Base-by-base conservation (phyloP, 768 basidiomycete species). In the Trametes elegans region DNA sequence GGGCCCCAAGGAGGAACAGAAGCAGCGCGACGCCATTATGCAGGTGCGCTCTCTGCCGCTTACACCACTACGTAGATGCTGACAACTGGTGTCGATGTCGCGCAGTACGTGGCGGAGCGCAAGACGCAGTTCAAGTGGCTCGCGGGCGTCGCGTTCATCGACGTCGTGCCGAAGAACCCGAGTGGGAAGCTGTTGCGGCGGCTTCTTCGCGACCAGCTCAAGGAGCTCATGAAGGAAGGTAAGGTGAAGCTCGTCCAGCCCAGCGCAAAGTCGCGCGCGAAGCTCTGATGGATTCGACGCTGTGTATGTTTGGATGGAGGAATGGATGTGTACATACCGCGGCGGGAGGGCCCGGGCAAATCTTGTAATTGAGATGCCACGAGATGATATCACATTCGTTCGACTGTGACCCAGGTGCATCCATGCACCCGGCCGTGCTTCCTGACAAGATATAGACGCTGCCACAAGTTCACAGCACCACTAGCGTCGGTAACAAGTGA, bases 21-120 rank as follows among this genome's bases (percentile, higher is more conserved):
- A 68, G 42, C 64, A 82, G n/a, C 80, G 80, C 64, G 65, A 61
- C 11, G 67, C 63, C 8, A 74, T 90, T 29, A 70, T 70, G 39
- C 84, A 87, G 79, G 89, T 87, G 3, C 27, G 53, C 44, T 8
- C 42, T n/a, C 14, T 6, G 5, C 34, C 10, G 27, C 24, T 14
- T 34, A 24, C 39, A 23, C 18, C 26, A 9, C 13, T 45, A 39
- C 18, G 38, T 21, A 10, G 11, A 3, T 41, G 10, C 21, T 28
- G 19, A 8, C 29, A 1, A 0, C 5, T 38, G 29, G 16, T 44
- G 34, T 9, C 71, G n/a, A 5, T 11, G 24, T 13, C 11, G 1
- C 49, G 28, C 50, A 70, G 69, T 63, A 66, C 40, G 69, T 70
- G 27, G 54, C 67, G 42, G 67, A 70, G 43, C 57, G 62, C 54